A percentile compares a stretch with the other conserved stretches of the same genome.
Conservation (phyloP, 495 filamentous ascomycete genomes). For the Annulohypoxylon nitens region DNA sequence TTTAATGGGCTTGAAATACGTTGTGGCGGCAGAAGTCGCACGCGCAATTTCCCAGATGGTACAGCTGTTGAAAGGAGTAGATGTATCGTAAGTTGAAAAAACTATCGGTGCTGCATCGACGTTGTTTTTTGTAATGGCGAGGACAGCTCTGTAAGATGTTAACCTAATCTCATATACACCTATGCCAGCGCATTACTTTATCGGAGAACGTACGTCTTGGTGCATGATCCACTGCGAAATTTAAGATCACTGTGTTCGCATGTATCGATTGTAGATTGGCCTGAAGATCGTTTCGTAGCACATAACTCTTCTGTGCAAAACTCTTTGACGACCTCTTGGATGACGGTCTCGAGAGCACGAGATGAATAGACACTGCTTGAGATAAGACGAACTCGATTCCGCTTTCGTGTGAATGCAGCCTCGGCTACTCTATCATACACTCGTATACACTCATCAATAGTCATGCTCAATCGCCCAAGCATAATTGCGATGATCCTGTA, state of each 20-base stretch:
- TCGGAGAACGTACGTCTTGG: not conserved
- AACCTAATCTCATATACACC: not conserved
- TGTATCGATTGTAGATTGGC: not conserved
- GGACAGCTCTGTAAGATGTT: not conserved
- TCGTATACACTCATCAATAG: not conserved
- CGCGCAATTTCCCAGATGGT: not conserved
- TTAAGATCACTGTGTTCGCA: not conserved
- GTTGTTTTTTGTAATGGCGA: not conserved
- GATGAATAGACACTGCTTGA: not conserved
- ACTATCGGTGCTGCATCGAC: not conserved
- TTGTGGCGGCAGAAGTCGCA: not conserved
- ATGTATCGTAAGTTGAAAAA: not conserved
- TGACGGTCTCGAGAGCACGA: not conserved
- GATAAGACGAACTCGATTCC: not conserved
- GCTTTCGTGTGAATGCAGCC: not conserved
- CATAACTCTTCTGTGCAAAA: not conserved
- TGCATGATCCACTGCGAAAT: not conserved
- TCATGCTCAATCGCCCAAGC: not conserved
- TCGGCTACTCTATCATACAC: not conserved
- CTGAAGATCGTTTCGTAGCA: not conserved
- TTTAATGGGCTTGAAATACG: not conserved
- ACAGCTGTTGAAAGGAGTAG: not conserved
- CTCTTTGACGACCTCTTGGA: not conserved
- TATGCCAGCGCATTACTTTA: not conserved
- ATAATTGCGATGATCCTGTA: slow-evolving; percentile 1